Conservation (phyloP, 1,284 basidiomycete genomes). For the Irpex sp. region DNA sequence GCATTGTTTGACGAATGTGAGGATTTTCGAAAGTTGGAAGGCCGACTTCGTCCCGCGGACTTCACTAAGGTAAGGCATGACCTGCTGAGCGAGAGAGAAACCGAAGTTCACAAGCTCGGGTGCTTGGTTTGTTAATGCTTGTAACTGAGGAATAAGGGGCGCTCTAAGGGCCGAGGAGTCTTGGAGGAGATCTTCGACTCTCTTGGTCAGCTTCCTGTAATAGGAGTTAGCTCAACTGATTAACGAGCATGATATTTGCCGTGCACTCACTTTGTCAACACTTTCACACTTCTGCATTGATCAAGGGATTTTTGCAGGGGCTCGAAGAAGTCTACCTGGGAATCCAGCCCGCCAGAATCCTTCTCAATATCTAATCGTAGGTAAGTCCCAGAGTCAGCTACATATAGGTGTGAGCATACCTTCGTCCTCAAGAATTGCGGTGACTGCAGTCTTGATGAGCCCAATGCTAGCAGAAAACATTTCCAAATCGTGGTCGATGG, state of each 20-base stretch:
- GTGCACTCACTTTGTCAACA: conserved; percentile 67
- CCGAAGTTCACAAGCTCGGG: conserved; percentile 87
- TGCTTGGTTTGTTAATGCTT: conserved; percentile 65
- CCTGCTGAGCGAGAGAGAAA: conserved; percentile 84
- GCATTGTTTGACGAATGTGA: conserved; percentile 71
- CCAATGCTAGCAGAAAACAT: conserved; percentile 89
- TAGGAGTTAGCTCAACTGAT: not conserved
- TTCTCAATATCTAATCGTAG: conserved; percentile 58
- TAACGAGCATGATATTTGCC: not conserved
- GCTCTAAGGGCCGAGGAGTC: conserved; percentile 70
- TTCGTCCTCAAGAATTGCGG: conserved; percentile 68
- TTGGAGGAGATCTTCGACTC: conserved; percentile 76
- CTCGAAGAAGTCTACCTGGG: conserved; percentile 70
- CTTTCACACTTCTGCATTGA: conserved; percentile 78
- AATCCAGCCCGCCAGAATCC: conserved; percentile 71
- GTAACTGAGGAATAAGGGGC: conserved; percentile 68
- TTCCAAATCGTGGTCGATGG: conserved; percentile 88
- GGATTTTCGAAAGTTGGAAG: conserved; percentile 71
- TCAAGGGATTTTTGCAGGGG: conserved; percentile 82
- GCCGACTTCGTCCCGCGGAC: conserved; percentile 72
- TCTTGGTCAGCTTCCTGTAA: conserved; percentile 78
- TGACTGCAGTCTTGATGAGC: conserved; percentile 82
- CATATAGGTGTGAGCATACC: conserved; percentile 40
- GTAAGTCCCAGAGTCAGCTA: not conserved
- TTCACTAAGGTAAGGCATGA: conserved; percentile 77